Evolutionary conservation across 257 asterid genomes (phyloP), one percentile per base, ranked within the genome.

Genomic region (Capsicum chinense): DNA sequence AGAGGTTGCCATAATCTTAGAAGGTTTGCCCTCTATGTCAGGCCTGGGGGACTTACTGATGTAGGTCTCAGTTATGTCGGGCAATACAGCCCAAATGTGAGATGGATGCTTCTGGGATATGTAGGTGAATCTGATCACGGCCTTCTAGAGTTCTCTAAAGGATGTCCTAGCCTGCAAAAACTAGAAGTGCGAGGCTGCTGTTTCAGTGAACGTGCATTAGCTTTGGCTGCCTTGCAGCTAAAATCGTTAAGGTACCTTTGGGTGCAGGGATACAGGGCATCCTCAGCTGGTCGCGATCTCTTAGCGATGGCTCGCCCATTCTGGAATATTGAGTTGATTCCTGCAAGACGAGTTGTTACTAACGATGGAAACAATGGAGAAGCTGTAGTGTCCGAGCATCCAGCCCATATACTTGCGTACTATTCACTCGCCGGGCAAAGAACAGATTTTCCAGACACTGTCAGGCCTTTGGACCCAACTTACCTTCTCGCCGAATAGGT

Each of bases 51-150:
- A 6, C 91, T 94, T 6, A 94, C 94, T 0, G 99, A 95, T 59
- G 85, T 85, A 64, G 98, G 98, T 15, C 94, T 95, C 12, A 57
- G 92, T 48, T 95, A 95, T 86, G 85, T 95, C 3, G 98, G 98
- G 74, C 84, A 33, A 67, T 87, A 93, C 85, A 95, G 98, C 86
- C 88, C 87, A 33, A 93, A 95, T 1, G 88, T 93, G 39, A 90
- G 97, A 83, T 95, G 98, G 98, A 95, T 95, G 99, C 97, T 95
- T 85, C 91, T 95, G 4, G 99, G 99, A 35, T 90, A 83, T 14
- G 94, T 90, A 3, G 99, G 98, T 17, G 93, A 90, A 71, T 91
- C 99, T 1, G 99, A 95, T 83, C 90, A 58, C 6, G 99, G 98
- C n/a, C 94, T 95, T n/a, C 12, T 92, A 56, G 92, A 90, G 71